Conservation (phyloP, 2,329 filamentous ascomycete species). For the Aspergillus sp. region DNA sequence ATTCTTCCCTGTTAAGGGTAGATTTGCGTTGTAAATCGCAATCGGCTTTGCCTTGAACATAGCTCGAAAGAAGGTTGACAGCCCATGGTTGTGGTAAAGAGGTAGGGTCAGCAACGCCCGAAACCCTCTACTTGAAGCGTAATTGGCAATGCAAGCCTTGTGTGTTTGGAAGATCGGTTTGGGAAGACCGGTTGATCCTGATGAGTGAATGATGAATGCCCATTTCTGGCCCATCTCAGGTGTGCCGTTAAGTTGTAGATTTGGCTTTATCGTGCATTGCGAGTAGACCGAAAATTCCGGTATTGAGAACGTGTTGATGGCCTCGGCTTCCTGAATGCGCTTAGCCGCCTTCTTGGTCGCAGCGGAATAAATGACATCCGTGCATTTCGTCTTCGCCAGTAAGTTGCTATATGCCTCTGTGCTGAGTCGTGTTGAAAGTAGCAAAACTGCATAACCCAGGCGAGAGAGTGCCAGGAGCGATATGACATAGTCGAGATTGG, state of each 20-base stretch:
- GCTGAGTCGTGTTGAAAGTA: constrained; percentile 56
- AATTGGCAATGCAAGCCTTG: constrained; percentile 50
- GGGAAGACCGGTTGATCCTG: constrained; percentile 61
- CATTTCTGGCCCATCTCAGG: constrained; percentile 21
- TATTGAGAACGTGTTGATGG: constrained; percentile 1
- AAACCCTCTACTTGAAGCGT: constrained; percentile 45
- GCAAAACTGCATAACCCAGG: constrained; percentile 55
- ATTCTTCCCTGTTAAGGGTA: constrained; percentile 56
- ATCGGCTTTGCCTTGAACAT: constrained; percentile 53
- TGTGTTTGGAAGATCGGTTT: constrained; percentile 64
- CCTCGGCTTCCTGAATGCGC: constrained; percentile 22
- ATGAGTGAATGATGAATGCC: constrained; percentile 51
- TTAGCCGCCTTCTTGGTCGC: constrained; percentile 23
- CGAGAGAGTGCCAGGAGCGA: constrained; percentile 55
- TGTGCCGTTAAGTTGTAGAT: constrained; percentile 14
- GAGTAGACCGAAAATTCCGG: too few relatives aligned
- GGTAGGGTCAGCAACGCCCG: constrained; percentile 56
- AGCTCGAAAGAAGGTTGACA: constrained; percentile 55
- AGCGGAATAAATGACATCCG: constrained; percentile 31
- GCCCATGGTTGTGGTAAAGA: constrained; percentile 60
- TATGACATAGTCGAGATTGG: constrained; percentile 56
- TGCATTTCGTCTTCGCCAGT: constrained; percentile 44
- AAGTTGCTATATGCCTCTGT: constrained; percentile 52
- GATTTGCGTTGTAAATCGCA: constrained; percentile 54
- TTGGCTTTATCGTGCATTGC: too few relatives aligned